Evolutionary conservation across 1,284 basidiomycete species (phyloP).

Genomic region (Tylopilus sp.): DNA sequence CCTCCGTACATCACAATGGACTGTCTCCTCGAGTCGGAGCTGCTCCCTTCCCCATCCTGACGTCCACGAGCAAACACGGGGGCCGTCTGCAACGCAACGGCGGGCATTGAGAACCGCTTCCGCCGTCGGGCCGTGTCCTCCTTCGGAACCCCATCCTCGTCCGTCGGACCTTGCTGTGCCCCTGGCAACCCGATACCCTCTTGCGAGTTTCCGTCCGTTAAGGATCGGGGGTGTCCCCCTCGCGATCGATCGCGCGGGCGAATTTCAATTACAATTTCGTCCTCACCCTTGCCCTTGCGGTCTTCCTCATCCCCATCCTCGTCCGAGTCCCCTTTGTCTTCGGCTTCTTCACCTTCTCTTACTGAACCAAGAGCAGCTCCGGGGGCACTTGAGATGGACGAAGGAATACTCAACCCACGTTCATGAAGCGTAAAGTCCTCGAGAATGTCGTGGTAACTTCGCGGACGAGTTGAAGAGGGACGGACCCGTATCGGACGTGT

Average conservation of each 20-base stretch:
- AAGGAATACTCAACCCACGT: slow-evolving; percentile 43
- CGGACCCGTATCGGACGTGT: slow-evolving; percentile 49
- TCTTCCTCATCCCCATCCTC: slow-evolving; percentile 34
- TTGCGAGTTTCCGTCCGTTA: slow-evolving; percentile 8
- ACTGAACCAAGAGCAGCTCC: slow-evolving; percentile 35
- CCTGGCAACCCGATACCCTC: slow-evolving; percentile 11
- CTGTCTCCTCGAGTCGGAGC: slow-evolving; percentile 29
- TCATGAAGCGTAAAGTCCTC: slow-evolving; percentile 66
- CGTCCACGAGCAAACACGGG: slow-evolving; percentile 72
- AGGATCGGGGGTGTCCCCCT: slow-evolving; percentile 3
- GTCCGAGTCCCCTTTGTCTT: background rate
- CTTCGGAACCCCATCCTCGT: slow-evolving; percentile 18
- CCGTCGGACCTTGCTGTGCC: slow-evolving; percentile 1
- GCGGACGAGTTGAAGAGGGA: slow-evolving; percentile 55
- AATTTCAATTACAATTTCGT: slow-evolving; percentile 13
- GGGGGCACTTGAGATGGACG: slow-evolving; percentile 44
- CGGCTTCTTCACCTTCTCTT: slow-evolving; percentile 40
- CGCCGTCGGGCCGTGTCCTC: slow-evolving; percentile 72
- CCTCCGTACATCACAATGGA: slow-evolving; percentile 26
- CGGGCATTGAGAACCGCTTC: slow-evolving; percentile 80
- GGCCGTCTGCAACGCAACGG: slow-evolving; percentile 76
- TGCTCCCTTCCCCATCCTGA: slow-evolving; percentile 21
- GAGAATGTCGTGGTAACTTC: slow-evolving; percentile 73
- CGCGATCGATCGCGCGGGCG: background rate
- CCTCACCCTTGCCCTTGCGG: too few relatives aligned